Conservation (phyloP, 148 eudicot species). For the Rhododendron ferrugineum region DNA sequence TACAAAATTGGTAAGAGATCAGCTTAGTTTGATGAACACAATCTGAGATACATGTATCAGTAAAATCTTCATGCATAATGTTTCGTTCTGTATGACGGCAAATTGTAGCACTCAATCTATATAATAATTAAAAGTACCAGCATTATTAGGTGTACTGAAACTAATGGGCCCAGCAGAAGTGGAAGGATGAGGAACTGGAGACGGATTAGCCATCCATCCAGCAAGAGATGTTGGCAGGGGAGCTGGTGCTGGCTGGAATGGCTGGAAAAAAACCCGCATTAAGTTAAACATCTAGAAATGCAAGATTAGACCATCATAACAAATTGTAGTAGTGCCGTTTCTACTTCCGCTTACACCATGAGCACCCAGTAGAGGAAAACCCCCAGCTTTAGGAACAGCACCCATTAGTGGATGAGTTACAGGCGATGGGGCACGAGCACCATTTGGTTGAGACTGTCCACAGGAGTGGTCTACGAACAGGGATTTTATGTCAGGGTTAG, state of each 20-base stretch:
- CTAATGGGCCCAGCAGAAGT: slow-evolving; percentile 81
- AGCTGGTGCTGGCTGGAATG: slow-evolving; percentile 63
- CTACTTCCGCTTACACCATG: slow-evolving; percentile 59
- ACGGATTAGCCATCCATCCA: slow-evolving; percentile 87
- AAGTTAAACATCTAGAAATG: slow-evolving; percentile 18
- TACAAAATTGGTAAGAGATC: neutral
- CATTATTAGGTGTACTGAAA: slow-evolving; percentile 52
- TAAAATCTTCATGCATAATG: neutral
- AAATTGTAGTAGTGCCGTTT: neutral
- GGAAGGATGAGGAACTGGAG: slow-evolving; percentile 71
- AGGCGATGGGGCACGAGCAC: slow-evolving; percentile 82
- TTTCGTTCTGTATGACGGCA: neutral
- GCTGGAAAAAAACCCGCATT: slow-evolving; percentile 31
- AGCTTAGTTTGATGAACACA: neutral
- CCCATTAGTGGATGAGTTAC: slow-evolving; percentile 73
- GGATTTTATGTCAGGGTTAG: slow-evolving; percentile 90
- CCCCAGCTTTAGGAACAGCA: slow-evolving; percentile 64
- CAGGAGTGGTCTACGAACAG: slow-evolving; percentile 91
- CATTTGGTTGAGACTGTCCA: slow-evolving; percentile 80
- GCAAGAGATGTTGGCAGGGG: slow-evolving; percentile 62
- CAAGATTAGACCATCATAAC: neutral
- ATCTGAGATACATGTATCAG: slow-evolving; percentile 1
- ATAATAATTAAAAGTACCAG: slow-evolving; percentile 26
- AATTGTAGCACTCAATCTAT: neutral
- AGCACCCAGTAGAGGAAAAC: slow-evolving; percentile 78